These are phyloP conservation scores for Trametes villosa DNA, from an alignment of 768 basidiomycete species.

Conservation along the genomic window DNA sequence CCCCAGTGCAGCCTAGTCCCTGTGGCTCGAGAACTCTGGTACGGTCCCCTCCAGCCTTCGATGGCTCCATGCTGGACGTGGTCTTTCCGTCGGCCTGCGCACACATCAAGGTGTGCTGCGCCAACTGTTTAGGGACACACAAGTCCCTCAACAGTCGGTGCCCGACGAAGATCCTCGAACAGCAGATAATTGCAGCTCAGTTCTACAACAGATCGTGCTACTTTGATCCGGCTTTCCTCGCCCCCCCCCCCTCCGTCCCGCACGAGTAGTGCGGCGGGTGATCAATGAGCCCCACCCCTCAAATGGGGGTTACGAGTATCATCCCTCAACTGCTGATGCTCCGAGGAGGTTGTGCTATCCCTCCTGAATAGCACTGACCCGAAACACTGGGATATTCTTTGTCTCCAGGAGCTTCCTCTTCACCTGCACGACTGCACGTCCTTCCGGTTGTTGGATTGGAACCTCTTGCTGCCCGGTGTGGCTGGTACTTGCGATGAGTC, in stretches of 20 bases:
- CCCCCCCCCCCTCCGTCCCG: background rate
- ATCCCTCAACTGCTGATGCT: background rate
- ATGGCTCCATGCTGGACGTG: conserved; percentile 4
- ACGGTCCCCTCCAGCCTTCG: conserved; percentile 3
- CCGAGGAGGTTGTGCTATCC: background rate
- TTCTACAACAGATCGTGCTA: background rate
- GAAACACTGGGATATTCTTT: background rate
- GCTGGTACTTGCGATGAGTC: background rate
- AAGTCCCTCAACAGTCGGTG: background rate
- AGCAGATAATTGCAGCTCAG: background rate
- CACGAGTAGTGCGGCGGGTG: background rate
- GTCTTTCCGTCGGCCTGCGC: background rate
- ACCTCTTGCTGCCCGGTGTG: background rate
- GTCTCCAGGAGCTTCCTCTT: background rate
- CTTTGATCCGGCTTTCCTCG: background rate
- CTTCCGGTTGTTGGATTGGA: background rate
- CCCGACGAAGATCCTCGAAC: background rate
- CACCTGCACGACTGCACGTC: background rate
- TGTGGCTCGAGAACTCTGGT: conserved; percentile 4
- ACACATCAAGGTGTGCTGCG: conserved; percentile 1
- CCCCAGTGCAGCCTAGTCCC: background rate
- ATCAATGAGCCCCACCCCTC: background rate
- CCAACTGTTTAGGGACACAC: background rate
- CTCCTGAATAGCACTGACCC: background rate
- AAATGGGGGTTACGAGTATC: background rate